Evolutionary conservation across 2,329 filamentous ascomycete genomes (phyloP).

Genomic region (Trichophyton mentagrophytes): DNA sequence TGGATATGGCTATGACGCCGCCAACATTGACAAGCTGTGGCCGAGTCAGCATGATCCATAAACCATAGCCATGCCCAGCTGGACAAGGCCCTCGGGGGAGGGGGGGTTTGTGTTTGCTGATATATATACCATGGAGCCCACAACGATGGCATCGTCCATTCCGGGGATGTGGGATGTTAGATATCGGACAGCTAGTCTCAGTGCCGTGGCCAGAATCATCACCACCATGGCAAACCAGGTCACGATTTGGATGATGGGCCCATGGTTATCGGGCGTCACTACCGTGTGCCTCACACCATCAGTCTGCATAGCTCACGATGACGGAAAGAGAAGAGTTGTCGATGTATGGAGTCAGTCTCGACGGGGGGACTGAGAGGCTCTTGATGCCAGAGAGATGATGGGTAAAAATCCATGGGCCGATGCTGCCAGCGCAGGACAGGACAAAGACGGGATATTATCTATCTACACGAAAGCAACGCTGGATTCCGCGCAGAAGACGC

Average conservation of each 20-base stretch:
- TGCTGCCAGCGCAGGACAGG: not conserved
- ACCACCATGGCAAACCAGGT: conserved; percentile 3
- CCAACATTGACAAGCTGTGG: not conserved
- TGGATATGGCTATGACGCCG: conserved; percentile 4
- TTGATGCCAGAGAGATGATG: not conserved
- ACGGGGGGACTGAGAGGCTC: not conserved
- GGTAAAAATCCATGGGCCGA: not conserved
- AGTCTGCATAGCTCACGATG: not conserved
- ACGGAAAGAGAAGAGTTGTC: not conserved
- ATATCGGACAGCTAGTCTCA: not conserved
- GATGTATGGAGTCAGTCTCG: not conserved
- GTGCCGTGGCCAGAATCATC: conserved; percentile 1
- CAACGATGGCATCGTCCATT: not conserved
- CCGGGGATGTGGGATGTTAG: not conserved
- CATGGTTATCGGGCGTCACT: conserved; percentile 6
- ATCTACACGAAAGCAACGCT: not conserved
- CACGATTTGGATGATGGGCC: conserved; percentile 2
- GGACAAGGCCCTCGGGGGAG: not conserved
- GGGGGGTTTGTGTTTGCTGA: not conserved
- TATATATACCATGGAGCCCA: not conserved
- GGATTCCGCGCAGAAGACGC: not conserved
- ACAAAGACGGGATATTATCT: not conserved
- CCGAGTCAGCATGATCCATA: not conserved
- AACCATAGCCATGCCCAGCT: not conserved
- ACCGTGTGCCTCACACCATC: not conserved